These are phyloP conservation scores for Entomortierella beljakovae DNA, from an alignment of 192 early-diverging fungal genomes.

Conservation along the genomic window DNA sequence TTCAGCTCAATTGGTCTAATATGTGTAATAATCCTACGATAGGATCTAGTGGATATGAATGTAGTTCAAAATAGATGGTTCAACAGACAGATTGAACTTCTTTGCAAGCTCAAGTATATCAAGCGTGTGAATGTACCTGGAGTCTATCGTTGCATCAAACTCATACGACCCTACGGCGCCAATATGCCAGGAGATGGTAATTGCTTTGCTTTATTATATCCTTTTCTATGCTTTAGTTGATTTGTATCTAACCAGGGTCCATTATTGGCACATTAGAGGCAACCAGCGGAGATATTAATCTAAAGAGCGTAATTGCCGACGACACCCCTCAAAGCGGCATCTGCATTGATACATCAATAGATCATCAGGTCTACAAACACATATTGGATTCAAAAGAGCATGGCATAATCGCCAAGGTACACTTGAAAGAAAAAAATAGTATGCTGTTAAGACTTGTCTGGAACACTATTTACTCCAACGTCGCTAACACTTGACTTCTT, in stretches of 20 bases:
- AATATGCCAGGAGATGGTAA: constrained; percentile 18
- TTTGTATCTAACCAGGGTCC: not conserved
- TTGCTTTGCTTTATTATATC: not conserved
- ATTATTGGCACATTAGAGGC: too few relatives aligned
- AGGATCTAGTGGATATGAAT: constrained; percentile 53
- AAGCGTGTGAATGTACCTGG: constrained; percentile 58
- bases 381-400: constrained; percentile 60
- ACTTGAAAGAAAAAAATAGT: not conserved
- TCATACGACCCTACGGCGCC: constrained; percentile 50
- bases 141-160: constrained; percentile 61
- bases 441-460: too few relatives aligned
- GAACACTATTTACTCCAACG: too few relatives aligned
- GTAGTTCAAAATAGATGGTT: constrained; percentile 67
- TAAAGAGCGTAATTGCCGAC: constrained; percentile 33
- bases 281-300: too few relatives aligned
- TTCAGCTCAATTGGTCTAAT: not conserved
- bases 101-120: constrained; percentile 63
- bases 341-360: constrained; percentile 66
- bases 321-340: constrained; percentile 58
- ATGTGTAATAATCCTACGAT: not conserved
- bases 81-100: constrained; percentile 61
- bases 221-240: not conserved
- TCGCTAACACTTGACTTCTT: not conserved
- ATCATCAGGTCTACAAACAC: constrained; percentile 71
- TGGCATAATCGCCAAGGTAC: constrained; percentile 65